Evolutionary conservation across 176 grass and related monocot species (phyloP), one percentile per base, ranked within the genome.

Genomic region (Musa itinerans): DNA sequence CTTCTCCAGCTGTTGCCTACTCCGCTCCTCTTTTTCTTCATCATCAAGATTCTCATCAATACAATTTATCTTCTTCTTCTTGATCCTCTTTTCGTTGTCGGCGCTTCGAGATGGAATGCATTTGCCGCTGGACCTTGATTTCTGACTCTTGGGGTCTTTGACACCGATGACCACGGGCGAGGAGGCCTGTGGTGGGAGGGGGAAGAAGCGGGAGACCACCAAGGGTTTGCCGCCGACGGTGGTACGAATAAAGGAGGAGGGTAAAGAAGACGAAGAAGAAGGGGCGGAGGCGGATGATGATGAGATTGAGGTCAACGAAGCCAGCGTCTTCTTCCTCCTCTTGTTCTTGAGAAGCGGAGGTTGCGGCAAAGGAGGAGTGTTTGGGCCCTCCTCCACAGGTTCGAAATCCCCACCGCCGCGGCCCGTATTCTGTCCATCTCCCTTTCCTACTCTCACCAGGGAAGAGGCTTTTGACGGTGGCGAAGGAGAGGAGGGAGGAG

Each of bases 191-290:
- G 29, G 48, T 3, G 34, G 43, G 17, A 49, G 68, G 43, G 68
- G 49, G 17, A 71, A 71, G 68, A 71, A 71, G 15, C 43, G 48
- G 68, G 68, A 71, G 68, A 71, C 34, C 2, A 52, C 68, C 1
- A 52, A 43, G 16, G 68, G 49, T 51, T 71, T 71, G 48, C 49
- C 34, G 19, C 8, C n/a, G 48, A 71, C 10, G 48, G 1, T 52
- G 48, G 48, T 26, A 65, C 63, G 63, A 23, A 65, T 65, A 10
- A 62, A 62, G 17, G 58, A 62, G 9, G 58, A 62, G 19, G 58
- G 8, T 15, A 22, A 65, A 25, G 22, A 24, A 12, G 62, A 43
- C 34, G 34, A 43, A 43, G 34, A 6, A 43, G 34, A 43, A 43
- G 34, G 34, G 4, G 34, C 4, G 34, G 34, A 22, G 22, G 22